Percentiles rank a stretch among this genome's conserved stretches.
Evolutionary conservation across 73 alveolate species (phyloP).

Genomic region (Tetrahymena malaccensis): DNA sequence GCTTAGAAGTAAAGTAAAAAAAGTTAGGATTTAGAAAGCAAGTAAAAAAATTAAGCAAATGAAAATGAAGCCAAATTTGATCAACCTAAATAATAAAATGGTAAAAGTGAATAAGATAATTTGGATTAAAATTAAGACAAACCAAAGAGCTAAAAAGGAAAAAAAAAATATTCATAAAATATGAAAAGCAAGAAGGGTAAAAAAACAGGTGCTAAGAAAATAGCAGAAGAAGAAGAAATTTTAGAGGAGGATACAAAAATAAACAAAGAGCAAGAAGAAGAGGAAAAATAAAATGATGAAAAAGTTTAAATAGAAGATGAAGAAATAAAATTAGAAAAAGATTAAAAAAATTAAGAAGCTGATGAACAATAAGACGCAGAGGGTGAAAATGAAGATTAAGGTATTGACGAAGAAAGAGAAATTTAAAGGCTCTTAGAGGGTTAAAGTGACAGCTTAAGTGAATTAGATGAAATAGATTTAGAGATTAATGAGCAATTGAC

Average conservation of each 20-base stretch:
- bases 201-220: background rate
- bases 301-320: background rate
- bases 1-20: background rate
- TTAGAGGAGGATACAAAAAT: background rate
- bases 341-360: background rate
- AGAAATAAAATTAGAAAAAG: background rate
- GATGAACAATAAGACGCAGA: background rate
- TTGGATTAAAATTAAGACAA: background rate
- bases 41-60: background rate
- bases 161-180: too few species aligned
- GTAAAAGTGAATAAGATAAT: background rate
- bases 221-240: background rate
- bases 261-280: background rate
- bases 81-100: background rate
- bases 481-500: background rate
- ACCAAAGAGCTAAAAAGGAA: background rate
- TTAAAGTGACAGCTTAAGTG: background rate
- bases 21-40: background rate
- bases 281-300: background rate
- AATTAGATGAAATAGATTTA: background rate
- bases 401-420: background rate
- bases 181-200: background rate
- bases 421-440: background rate
- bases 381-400: background rate
- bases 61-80: background rate